Percentiles rank a stretch among this genome's conserved stretches.
Conservation (phyloP, 2,329 filamentous ascomycete genomes). For the Stagonosporopsis tanaceti region DNA sequence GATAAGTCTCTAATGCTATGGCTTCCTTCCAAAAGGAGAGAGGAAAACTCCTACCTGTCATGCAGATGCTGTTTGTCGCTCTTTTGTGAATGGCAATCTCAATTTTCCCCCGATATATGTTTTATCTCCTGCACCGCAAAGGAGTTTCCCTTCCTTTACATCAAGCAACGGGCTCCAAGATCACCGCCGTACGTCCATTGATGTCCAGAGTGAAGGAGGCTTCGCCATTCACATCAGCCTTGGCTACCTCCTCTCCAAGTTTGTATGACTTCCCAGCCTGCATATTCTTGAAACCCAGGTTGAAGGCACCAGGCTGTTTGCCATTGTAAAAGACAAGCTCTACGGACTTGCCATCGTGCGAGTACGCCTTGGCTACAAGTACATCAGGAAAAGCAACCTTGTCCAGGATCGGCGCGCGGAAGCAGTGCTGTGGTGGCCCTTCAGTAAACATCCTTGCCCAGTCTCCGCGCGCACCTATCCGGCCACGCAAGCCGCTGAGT, state of each 20-base stretch:
- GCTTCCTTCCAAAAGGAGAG: background rate
- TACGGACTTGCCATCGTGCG: slow-evolving; percentile 20
- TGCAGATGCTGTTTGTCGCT: too few relatives aligned
- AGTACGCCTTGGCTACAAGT: slow-evolving; percentile 25
- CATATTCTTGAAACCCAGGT: slow-evolving; percentile 26
- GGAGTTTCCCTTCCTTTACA: background rate
- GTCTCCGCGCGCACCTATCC: slow-evolving; percentile 18
- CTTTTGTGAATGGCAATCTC: background rate
- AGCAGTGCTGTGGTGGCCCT: slow-evolving; percentile 20
- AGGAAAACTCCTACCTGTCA: background rate
- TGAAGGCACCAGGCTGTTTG: slow-evolving; percentile 14
- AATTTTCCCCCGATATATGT: background rate
- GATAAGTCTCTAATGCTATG: background rate
- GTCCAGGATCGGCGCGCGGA: slow-evolving; percentile 22
- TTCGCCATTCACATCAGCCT: slow-evolving; percentile 12
- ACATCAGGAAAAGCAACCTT: slow-evolving; percentile 24
- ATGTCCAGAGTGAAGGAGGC: slow-evolving; percentile 11
- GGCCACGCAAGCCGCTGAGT: slow-evolving; percentile 4
- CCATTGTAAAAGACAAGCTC: slow-evolving; percentile 25
- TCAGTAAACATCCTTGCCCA: slow-evolving; percentile 19
- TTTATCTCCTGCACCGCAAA: background rate
- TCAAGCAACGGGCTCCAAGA: slow-evolving; percentile 4
- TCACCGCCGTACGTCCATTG: slow-evolving; percentile 18
- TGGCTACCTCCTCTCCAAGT: slow-evolving; percentile 5
- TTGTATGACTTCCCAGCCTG: slow-evolving; percentile 15